Percentiles rank a stretch among this genome's conserved stretches.
These are phyloP conservation scores for Lachancea lanzarotensis DNA, from an alignment of 805 yeast species.

Conservation along the genomic window DNA sequence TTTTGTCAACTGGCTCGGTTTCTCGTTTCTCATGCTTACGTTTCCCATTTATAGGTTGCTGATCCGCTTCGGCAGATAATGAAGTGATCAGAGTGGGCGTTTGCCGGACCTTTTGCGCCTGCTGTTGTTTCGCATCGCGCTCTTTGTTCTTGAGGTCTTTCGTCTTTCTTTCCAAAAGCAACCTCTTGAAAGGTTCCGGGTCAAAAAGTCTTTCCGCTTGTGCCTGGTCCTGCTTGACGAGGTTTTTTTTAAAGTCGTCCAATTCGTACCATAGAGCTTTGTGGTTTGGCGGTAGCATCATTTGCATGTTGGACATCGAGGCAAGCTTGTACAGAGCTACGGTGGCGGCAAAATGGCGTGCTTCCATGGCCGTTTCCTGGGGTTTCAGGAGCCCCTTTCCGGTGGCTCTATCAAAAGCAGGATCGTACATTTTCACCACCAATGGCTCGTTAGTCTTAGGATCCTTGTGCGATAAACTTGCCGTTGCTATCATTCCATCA, in stretches of 20 bases:
- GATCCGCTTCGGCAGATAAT: slow-evolving; percentile 6
- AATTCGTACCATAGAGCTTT: slow-evolving; percentile 70
- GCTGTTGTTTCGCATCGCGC: slow-evolving; percentile 38
- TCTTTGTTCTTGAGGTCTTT: slow-evolving; percentile 43
- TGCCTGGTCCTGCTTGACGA: slow-evolving; percentile 40
- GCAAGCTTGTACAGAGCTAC: slow-evolving; percentile 76
- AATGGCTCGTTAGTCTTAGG: slow-evolving; percentile 74
- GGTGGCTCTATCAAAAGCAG: slow-evolving; percentile 36
- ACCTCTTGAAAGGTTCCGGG: slow-evolving; percentile 69
- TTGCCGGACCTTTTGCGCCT: slow-evolving; percentile 44
- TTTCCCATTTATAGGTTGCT: not conserved
- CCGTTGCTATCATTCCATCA: slow-evolving; percentile 59
- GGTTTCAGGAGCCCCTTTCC: slow-evolving; percentile 47
- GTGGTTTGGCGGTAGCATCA: slow-evolving; percentile 82
- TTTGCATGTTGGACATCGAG: slow-evolving; percentile 72
- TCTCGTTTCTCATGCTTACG: slow-evolving; percentile 1
- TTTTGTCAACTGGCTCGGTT: slow-evolving; percentile 5
- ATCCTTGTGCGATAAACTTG: slow-evolving; percentile 60
- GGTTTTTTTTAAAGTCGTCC: slow-evolving; percentile 50
- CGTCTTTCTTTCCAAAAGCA: slow-evolving; percentile 49
- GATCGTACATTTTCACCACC: slow-evolving; percentile 47
- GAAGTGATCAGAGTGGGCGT: slow-evolving; percentile 41
- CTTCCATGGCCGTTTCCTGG: slow-evolving; percentile 79
- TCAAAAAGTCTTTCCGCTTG: slow-evolving; percentile 50
- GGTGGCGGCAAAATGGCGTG: slow-evolving; percentile 86